Base-by-base conservation (phyloP, 129 eudicot genomes). In the Helianthus tuberosus region DNA sequence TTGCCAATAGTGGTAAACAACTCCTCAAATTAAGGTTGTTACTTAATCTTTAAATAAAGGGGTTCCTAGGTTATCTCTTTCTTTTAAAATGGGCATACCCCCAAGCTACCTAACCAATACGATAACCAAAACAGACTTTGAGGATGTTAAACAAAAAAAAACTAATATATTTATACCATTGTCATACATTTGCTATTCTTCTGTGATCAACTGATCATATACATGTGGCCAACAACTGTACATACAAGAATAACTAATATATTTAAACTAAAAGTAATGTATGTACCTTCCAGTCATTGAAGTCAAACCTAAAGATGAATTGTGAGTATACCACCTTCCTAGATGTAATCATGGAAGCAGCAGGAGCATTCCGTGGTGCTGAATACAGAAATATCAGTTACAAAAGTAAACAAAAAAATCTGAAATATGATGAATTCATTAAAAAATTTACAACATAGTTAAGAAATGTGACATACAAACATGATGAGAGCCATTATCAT, bases 351-450 rank as follows among this genome's bases (percentile, higher is more conserved):
- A 61, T 44, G 8, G 68, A 16, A 8, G 86, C 52, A 27, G 75
- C 23, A 57, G 96, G 93, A 35, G 86, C 87, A 69, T 90, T 87
- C 43, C 82, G 79, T 17, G 89, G 93, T 36, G 86, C 96, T 90
- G 77, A 23, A 87, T 71, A 69, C 13, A 71, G 32, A 68, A 73
- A 72, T n/a, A 50, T 4, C 16, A 55, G 38, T 75, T 66, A 49
- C 38, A 71, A 48, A 41, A 59, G 11, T 52, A 5, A 27, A 15
- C 13, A 76, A 55, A 72, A n/a, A n/a, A 17, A 0, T 63, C 25
- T 52, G 9, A 3, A 59, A 10, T n/a, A 52, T 12, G 12, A 76
- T 11, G 3, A 35, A 76, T 27, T 27, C 52, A 0, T 32, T n/a
- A 63, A 50, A 27, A 10, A 44, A 16, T 51, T 3, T 1, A 53